These are phyloP conservation scores for Chaetoceros muelleri DNA, from an alignment of 108 stramenopile genomes.

Conservation along the genomic window DNA sequence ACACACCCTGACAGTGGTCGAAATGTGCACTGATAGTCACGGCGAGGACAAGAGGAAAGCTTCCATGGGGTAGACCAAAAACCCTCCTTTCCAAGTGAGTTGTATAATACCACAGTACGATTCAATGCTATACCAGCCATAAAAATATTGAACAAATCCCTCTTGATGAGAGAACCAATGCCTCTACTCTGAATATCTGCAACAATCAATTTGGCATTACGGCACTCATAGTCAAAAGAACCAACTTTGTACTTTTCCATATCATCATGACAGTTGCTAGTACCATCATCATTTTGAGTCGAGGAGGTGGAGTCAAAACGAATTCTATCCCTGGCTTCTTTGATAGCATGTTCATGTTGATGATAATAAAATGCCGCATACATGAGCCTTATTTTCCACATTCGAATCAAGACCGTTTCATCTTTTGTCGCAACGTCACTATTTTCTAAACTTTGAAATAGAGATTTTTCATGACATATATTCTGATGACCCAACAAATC, in stretches of 20 bases:
- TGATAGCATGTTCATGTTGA: conserved; percentile 22
- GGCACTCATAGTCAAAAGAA: conserved; percentile 44
- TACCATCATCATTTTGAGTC: neutral
- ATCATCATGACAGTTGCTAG: conserved; percentile 2
- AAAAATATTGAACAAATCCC: conserved; percentile 17
- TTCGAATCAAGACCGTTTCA: conserved; percentile 4
- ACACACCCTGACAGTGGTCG: neutral
- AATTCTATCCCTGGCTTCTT: conserved; percentile 19
- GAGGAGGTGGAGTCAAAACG: neutral
- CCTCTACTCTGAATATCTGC: conserved; percentile 19
- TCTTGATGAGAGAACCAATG: conserved; percentile 23
- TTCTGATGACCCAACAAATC: conserved; percentile 4
- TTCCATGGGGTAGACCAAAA: neutral
- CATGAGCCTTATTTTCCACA: conserved; percentile 22
- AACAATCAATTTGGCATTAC: conserved; percentile 27
- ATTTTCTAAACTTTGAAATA: conserved; percentile 6
- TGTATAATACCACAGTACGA: conserved; percentile 28
- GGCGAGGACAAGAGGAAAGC: neutral
- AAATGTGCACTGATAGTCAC: neutral
- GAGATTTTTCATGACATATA: conserved; percentile 19
- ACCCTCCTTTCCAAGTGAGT: neutral
- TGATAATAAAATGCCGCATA: conserved; percentile 27
- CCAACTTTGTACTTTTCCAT: conserved; percentile 11
- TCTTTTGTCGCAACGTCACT: neutral
- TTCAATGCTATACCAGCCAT: conserved; percentile 28